Percentiles rank a stretch among this genome's conserved stretches.
Evolutionary conservation across 2,329 filamentous ascomycete genomes (phyloP).

Genomic region (Fusarium siculi): DNA sequence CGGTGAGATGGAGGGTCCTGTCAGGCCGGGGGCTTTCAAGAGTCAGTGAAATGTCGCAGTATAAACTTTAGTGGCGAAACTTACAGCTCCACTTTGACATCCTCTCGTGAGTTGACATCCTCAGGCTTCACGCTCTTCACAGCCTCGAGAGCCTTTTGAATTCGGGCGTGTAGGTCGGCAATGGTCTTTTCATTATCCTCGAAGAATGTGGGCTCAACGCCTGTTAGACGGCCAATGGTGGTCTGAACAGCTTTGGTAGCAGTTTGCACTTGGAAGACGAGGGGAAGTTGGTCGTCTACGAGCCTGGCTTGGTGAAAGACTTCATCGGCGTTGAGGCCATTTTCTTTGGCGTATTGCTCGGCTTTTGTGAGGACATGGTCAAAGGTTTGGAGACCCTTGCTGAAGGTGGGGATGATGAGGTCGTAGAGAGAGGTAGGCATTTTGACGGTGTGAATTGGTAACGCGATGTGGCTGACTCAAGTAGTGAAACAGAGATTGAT

Average conservation of each 20-base stretch:
- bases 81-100: neutral
- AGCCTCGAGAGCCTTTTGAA: neutral
- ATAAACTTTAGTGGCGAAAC: neutral
- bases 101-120: neutral
- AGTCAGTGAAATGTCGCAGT: neutral
- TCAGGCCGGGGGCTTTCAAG: neutral
- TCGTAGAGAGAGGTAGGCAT: conserved; percentile 8
- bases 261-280: conserved; percentile 37
- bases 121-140: neutral
- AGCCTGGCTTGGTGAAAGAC: conserved; percentile 22
- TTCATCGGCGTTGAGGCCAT: conserved; percentile 24
- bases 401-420: neutral
- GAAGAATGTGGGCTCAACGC: conserved; percentile 16
- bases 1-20: neutral
- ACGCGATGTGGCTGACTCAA: accelerated
- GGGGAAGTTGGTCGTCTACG: conserved; percentile 32
- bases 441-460: neutral
- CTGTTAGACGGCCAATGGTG: conserved; percentile 28
- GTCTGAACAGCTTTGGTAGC: conserved; percentile 23
- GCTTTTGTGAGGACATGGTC: conserved; percentile 19
- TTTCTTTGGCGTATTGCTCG: conserved; percentile 34
- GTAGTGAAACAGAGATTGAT: neutral
- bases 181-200: conserved; percentile 19
- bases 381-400: neutral
- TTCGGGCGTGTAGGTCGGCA: neutral